A percentile compares a stretch with the other conserved stretches of the same genome.
Evolutionary conservation across 257 asterid genomes (phyloP).

Genomic region (Solanum arcanum): DNA sequence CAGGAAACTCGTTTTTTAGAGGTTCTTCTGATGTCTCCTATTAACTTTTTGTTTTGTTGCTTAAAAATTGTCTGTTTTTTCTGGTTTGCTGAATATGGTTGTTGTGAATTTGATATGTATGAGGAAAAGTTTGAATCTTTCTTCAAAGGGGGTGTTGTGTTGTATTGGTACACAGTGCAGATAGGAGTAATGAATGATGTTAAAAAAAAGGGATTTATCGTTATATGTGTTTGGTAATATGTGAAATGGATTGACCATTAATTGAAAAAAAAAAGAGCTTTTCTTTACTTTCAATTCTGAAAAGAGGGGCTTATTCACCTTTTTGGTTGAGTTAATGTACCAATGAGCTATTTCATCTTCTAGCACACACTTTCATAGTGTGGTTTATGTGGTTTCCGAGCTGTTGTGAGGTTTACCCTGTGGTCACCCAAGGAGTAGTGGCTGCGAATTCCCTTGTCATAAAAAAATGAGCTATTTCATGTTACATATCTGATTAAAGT

Average conservation of each 20-base stretch:
- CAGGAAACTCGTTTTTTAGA: slow-evolving; percentile 91
- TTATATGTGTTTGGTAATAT: background rate
- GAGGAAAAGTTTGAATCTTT: slow-evolving; percentile 5
- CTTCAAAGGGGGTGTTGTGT: background rate
- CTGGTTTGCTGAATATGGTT: background rate
- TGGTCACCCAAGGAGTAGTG: background rate
- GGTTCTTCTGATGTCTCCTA: slow-evolving; percentile 26
- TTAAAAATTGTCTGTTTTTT: background rate
- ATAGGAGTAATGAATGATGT: background rate
- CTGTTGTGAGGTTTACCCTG: background rate
- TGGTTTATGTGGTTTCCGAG: background rate
- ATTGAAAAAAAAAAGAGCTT: background rate
- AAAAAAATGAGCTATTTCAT: background rate
- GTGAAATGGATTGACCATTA: background rate
- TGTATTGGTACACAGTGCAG: background rate
- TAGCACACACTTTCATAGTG: background rate
- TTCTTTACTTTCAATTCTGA: background rate
- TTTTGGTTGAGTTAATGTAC: background rate
- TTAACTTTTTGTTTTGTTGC: background rate
- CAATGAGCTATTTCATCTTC: background rate
- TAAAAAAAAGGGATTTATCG: background rate
- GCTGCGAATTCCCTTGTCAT: background rate
- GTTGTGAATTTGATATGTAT: background rate
- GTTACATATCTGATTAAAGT: background rate
- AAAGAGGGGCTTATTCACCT: background rate